phyloP scores from a whole-genome alignment of 2,329 filamentous ascomycete species.

The Fusarium xyrophilum region DNA sequence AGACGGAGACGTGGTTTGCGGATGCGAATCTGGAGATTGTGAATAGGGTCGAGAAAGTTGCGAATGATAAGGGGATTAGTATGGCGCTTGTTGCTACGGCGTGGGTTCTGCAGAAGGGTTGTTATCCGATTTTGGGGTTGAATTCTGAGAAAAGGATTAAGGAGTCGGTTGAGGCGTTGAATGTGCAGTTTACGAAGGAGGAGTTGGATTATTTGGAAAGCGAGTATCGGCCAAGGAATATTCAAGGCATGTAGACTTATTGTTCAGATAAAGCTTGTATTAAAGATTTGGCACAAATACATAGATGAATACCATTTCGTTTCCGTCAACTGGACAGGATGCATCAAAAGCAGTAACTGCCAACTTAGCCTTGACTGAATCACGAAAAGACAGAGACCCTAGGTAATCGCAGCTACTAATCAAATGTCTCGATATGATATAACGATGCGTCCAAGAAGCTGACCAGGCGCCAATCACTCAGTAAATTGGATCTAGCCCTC shows the following conservation, averaged over 20 bases:
- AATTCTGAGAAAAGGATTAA: slow-evolving; percentile 65
- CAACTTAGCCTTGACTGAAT: no score
- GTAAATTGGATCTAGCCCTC: no score
- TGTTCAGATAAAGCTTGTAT: no score
- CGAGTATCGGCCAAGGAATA: slow-evolving; percentile 62
- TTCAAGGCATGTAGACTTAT: slow-evolving; percentile 43
- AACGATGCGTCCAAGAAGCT: no score
- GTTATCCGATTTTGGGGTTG: slow-evolving; percentile 68
- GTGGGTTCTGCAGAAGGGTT: slow-evolving; percentile 64
- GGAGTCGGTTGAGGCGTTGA: slow-evolving; percentile 59
- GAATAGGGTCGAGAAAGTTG: slow-evolving; percentile 58
- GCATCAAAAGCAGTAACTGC: no score
- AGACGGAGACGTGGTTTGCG: slow-evolving; percentile 37
- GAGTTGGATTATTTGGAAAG: slow-evolving; percentile 69
- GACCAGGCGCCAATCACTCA: no score
- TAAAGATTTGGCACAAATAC: no score
- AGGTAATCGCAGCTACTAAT: no score
- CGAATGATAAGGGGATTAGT: slow-evolving; percentile 62
- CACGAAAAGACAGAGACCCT: no score
- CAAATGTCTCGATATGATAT: no score
- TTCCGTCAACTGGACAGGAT: no score
- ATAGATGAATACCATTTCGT: no score
- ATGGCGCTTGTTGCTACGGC: slow-evolving; percentile 72
- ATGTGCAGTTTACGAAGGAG: slow-evolving; percentile 60
- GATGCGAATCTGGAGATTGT: slow-evolving; percentile 44